Evolutionary conservation across 306 rosid species (phyloP), one percentile per base, ranked within the genome.

Genomic region (Cucumis hystrix): DNA sequence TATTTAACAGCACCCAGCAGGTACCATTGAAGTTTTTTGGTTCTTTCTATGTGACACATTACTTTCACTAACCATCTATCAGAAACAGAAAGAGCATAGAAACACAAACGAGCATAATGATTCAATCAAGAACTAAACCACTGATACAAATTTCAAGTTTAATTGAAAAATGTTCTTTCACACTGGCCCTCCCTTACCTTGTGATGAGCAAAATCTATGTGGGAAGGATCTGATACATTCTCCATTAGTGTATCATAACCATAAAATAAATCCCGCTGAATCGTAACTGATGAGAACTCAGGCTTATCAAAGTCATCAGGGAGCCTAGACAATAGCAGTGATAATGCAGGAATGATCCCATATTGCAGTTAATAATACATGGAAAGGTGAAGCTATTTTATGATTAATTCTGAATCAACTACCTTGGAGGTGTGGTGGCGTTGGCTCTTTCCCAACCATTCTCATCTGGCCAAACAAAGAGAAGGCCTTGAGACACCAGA

Each of bases 181-280:
- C 78, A 20, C 45, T 6, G 39, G 33, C 21, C 21, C 14, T 35
- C 51, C 58, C 56, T 28, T 80, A 94, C 98, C 97, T 92, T 94
- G 91, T 94, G 98, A 86, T 94, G 98, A 84, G 98, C 98, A 80
- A 94, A 94, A 76, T 94, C 96, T 79, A 90, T 94, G 79, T 94
- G 98, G 64, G 98, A 95, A 78, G 98, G 98, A 76, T 95, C 98
- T 41, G 96, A 90, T 73, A 95, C 97, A 86, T 95, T 95, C 87
- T 94, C 98, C 98, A 95, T 95, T 49, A 95, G 93, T 45, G 97
- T 95, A 80, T 95, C 98, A 30, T 95, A 92, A 77, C 98, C 98
- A 82, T 94, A 94, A 79, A 89, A 94, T 67, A 94, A 92, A 87
- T 95, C 98, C n/a, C 98, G 97, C 88, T 95, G 98, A 88, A 95